Evolutionary conservation across 1,284 basidiomycete genomes (phyloP), one percentile per base, ranked within the genome.

Genomic region (Cystobasidium slooffiae): DNA sequence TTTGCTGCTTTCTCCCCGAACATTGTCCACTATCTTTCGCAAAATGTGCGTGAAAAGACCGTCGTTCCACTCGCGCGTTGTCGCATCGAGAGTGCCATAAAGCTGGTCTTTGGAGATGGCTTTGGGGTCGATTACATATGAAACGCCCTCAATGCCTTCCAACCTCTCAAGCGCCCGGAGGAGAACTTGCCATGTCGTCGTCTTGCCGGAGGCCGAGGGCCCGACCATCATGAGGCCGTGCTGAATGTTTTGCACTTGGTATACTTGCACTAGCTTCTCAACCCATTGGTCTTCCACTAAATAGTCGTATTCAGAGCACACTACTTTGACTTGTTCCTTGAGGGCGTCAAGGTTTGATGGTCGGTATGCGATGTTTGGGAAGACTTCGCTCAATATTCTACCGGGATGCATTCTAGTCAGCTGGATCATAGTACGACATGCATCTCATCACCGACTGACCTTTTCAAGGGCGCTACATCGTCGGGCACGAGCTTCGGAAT

Each of bases 171-270:
- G 85, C 0, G 97, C 97, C 3, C 89, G 88, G 10, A 99, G 87
- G 1, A 99, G 86, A 53, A 97, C 92, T 80, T 91, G 91, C 96
- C 97, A 99, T 0, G 97, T 96, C 79, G 95, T 92, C 7, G 92
- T 97, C 85, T 99, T 99, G 53, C 97, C 97, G 55, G 89, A 95
- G 16, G 96, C 97, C 6, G 97, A 97, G 0, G 96, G 90, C 1
- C 97, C 97, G 64, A 99, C 97, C 92, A 99, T 96, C 95, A 99
- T 99, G 69, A 99, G 86, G 84, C 97, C 97, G 82, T 99, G 97
- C 79, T 97, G 94, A 76, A 99, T 99, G 85, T 96, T 97, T 84
- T 99, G 97, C 75, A 99, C 98, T 83, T 98, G 97, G 83, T 98
- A 99, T 14, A 99, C 87, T 83, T 99, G 97, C 37, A 99, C 85